These are phyloP conservation scores for Metschnikowia anglica DNA, from an alignment of 805 yeast species.

Conservation along the genomic window DNA sequence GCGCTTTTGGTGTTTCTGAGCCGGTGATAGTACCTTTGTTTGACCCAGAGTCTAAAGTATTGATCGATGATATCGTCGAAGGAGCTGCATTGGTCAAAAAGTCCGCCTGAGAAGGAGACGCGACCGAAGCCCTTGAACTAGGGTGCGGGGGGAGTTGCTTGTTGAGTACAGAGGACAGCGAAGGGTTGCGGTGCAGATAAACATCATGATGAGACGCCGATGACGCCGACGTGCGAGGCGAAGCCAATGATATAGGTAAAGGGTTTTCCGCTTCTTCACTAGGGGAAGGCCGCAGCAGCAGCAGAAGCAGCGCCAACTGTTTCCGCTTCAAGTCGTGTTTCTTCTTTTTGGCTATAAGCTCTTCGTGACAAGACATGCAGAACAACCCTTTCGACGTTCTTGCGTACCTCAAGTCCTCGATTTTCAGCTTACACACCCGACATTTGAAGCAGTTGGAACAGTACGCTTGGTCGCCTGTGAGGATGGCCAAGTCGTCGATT, in stretches of 20 bases:
- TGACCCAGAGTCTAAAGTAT: conserved; percentile 6
- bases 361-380: conserved; percentile 90
- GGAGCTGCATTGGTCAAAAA: conserved; percentile 2
- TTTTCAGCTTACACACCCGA: conserved; percentile 78
- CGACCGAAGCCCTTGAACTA: neutral
- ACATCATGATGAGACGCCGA: conserved; percentile 77
- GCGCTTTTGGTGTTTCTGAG: conserved; percentile 1
- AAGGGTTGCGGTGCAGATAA: conserved; percentile 8
- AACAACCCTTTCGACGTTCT: conserved; percentile 89
- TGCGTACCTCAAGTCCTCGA: conserved; percentile 88
- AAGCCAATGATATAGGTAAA: neutral
- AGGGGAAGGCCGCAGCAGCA: conserved; percentile 22
- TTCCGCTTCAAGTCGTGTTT: conserved; percentile 53
- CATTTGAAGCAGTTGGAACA: conserved; percentile 90
- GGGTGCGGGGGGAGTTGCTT: conserved; percentile 16
- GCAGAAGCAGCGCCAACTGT: conserved; percentile 30
- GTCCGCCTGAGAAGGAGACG: conserved; percentile 1
- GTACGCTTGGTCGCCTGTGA: conserved; percentile 94
- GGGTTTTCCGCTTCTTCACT: conserved; percentile 9
- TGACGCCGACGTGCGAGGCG: neutral
- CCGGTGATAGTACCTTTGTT: neutral
- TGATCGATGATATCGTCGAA: neutral
- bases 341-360: conserved; percentile 71
- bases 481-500: conserved; percentile 88
- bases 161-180: conserved; percentile 14